Percentiles rank a stretch among this genome's conserved stretches.
These are phyloP conservation scores for Geum urbanum DNA, from an alignment of 306 rosid genomes.

Conservation along the genomic window DNA sequence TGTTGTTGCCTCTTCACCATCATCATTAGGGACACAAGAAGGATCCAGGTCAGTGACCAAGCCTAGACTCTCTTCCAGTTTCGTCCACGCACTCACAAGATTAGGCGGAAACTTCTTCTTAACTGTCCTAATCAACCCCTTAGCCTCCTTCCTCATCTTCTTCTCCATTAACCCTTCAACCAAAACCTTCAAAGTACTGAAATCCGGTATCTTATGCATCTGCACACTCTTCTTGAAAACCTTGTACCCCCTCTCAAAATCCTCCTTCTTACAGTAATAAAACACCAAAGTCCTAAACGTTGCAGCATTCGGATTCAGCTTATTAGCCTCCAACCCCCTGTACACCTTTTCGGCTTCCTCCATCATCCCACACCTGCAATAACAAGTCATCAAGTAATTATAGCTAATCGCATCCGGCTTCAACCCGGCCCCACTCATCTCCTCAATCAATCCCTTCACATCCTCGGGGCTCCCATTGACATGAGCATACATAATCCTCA, in stretches of 20 bases:
- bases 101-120: slow-evolving; percentile 59
- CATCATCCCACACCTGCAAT: slow-evolving; percentile 46
- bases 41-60: slow-evolving; percentile 34
- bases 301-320: slow-evolving; percentile 52
- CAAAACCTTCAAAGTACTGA: slow-evolving; percentile 45
- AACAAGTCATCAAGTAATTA: slow-evolving; percentile 56
- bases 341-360: slow-evolving; percentile 53
- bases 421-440: slow-evolving; percentile 49
- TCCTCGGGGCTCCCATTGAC: slow-evolving; percentile 42
- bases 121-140: slow-evolving; percentile 44
- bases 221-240: slow-evolving; percentile 59
- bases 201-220: slow-evolving; percentile 54
- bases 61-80: slow-evolving; percentile 49
- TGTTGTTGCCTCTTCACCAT: slow-evolving; percentile 26
- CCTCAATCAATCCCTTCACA: slow-evolving; percentile 45
- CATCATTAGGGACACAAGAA: slow-evolving; percentile 9
- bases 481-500: slow-evolving; percentile 42
- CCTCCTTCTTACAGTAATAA: slow-evolving; percentile 43
- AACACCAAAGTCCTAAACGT: slow-evolving; percentile 48
- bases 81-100: slow-evolving; percentile 50
- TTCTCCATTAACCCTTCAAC: slow-evolving; percentile 54
- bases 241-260: slow-evolving; percentile 42
- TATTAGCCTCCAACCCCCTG: slow-evolving; percentile 37
- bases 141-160: slow-evolving; percentile 47
- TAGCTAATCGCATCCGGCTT: slow-evolving; percentile 52